Percentiles rank a stretch among this genome's conserved stretches.
These are phyloP conservation scores for Pseudonectria buxi DNA, from an alignment of 2,329 filamentous ascomycete species.

Conservation along the genomic window DNA sequence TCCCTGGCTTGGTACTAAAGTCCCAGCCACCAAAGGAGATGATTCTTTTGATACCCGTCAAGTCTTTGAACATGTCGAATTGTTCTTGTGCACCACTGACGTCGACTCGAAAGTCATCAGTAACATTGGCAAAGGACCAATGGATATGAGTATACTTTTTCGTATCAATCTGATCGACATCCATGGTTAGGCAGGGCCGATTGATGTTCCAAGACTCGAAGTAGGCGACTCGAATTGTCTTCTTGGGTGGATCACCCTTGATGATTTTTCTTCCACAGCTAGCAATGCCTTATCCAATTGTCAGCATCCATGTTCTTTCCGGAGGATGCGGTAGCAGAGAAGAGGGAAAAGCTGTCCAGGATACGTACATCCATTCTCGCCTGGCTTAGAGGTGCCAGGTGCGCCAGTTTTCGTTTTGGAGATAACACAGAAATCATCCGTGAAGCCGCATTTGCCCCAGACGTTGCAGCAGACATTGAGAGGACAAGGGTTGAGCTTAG, in stretches of 20 bases:
- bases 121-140: constrained; percentile 26
- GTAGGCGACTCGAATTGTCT: constrained; percentile 25
- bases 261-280: constrained; percentile 28
- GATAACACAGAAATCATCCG: constrained; percentile 35
- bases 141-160: constrained; percentile 26
- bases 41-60: constrained; percentile 25
- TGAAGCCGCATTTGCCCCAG: constrained; percentile 40
- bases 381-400: constrained; percentile 19
- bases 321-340: no score
- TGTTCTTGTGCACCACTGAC: constrained; percentile 19
- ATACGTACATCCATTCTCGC: constrained; percentile 21
- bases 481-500: constrained; percentile 39
- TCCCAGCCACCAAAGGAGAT: constrained; percentile 32
- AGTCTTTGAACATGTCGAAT: constrained; percentile 24
- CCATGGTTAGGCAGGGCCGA: constrained; percentile 25
- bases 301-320: no score
- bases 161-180: constrained; percentile 17
- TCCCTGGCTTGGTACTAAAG: constrained; percentile 20
- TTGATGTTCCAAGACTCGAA: constrained; percentile 27
- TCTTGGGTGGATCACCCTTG: constrained; percentile 18
- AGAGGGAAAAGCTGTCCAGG: no score
- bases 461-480: constrained; percentile 35
- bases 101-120: constrained; percentile 9
- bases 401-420: constrained; percentile 20
- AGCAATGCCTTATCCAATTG: no score